Base-by-base conservation (phyloP, 1,284 basidiomycete species). In the Sporisorium sorghi region DNA sequence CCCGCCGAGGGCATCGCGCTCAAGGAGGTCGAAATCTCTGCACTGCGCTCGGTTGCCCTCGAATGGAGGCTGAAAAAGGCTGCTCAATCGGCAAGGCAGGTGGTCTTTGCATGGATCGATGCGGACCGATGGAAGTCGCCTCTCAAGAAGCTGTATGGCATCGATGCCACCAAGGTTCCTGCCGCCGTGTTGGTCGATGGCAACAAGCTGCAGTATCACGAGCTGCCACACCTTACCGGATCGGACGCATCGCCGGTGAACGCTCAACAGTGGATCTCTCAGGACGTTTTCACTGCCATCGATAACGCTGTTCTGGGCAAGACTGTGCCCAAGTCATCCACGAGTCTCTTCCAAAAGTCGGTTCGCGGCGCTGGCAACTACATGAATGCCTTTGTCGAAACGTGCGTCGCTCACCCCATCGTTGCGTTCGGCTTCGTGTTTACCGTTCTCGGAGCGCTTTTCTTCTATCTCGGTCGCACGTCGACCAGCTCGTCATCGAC, bases 51-150 rank as follows among this genome's bases (percentile, higher is more conserved):
- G 15, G 46, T 72, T 14, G 73, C 82, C 32, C 57, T 65, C 6
- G 51, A 59, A 1, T 81, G 79, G 78, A 44, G 76, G n/a, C 28
- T 58, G 10, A 44, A 55, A 10, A 26, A 61, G n/a, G 62, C 60
- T 2, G 12, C 55, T 0, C 11, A 17, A 3, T 39, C 60, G 21
- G 11, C n/a, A 2, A 46, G 59, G n/a, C 40, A 62, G 10, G 58
- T 79, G 9, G 39, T 81, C 3, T 84, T 77, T 48, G 80, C 74
- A 2, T 84, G 80, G 80, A 80, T 83, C 58, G 82, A 84, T 58
- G 76, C 74, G 1, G 79, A 83, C 43, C 75, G 79, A 17, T 79
- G 75, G 69, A 74, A 71, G 35, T 65, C 62, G 23, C 68, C 76
- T 19, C 61, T 84, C 15, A 52, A 26, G 9, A 75, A 75, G 53